phyloP scores from a whole-genome alignment of 441 rosid genomes.

The Arabidopsis lyrata region DNA sequence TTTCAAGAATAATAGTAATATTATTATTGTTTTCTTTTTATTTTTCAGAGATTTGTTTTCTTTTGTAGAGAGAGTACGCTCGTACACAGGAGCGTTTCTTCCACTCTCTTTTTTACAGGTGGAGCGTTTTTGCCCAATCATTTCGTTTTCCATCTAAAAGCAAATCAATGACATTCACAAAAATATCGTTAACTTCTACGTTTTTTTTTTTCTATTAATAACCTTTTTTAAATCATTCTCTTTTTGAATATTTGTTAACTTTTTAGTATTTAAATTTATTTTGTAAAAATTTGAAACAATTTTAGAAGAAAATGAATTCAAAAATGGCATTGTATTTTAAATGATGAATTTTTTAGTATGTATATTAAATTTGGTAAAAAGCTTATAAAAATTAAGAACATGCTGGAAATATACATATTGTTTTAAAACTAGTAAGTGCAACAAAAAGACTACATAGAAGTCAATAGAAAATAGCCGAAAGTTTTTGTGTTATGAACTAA shows the following conservation, averaged over 20 bases:
- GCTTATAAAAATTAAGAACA: background rate
- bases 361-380: background rate
- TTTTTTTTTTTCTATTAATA: slow-evolving; percentile 7
- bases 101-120: slow-evolving; percentile 42
- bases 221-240: background rate
- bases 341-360: background rate
- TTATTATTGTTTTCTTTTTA: background rate
- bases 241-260: background rate
- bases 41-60: slow-evolving; percentile 27
- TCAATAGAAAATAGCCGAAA: slow-evolving; percentile 47
- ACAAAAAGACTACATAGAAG: slow-evolving; percentile 34
- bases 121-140: slow-evolving; percentile 29
- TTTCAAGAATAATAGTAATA: background rate
- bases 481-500: slow-evolving; percentile 23
- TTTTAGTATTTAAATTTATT: too few relatives aligned
- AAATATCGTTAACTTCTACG: slow-evolving; percentile 19
- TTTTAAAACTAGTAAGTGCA: slow-evolving; percentile 16
- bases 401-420: slow-evolving; percentile 16
- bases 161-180: slow-evolving; percentile 24
- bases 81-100: slow-evolving; percentile 20
- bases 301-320: background rate
- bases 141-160: slow-evolving; percentile 24
- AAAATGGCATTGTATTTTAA: background rate
- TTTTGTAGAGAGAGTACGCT: slow-evolving; percentile 18
- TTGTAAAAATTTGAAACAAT: background rate